phyloP scores from a whole-genome alignment of 768 basidiomycete species.

The Lactarius trivialis region DNA sequence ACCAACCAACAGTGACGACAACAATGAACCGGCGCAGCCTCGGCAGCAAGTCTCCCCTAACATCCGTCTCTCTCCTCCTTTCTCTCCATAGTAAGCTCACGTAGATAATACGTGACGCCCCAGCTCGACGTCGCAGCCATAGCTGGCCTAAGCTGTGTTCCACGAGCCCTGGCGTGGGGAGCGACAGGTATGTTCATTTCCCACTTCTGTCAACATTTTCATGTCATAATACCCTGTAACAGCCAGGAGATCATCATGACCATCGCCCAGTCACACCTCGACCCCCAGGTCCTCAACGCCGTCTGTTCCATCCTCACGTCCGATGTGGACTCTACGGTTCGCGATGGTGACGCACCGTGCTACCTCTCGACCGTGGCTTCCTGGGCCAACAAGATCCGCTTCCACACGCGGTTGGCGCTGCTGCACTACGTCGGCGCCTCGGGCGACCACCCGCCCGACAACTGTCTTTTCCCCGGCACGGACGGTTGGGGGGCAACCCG shows the following conservation, averaged over 20 bases:
- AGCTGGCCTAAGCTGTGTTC: background rate
- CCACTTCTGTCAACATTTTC: background rate
- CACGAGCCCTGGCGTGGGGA: conserved; percentile 12
- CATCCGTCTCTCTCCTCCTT: background rate
- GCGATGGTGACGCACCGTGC: conserved; percentile 42
- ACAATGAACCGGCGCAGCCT: conserved; percentile 16
- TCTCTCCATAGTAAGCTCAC: background rate
- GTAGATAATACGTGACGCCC: conserved; percentile 13
- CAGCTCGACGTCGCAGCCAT: conserved; percentile 5
- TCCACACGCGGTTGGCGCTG: conserved; percentile 49
- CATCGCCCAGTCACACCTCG: conserved; percentile 87
- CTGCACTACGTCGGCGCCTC: conserved; percentile 71
- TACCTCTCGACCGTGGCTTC: conserved; percentile 77
- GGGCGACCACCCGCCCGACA: conserved; percentile 70
- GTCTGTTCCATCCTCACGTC: conserved; percentile 67
- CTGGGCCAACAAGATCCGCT: conserved; percentile 79
- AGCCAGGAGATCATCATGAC: conserved; percentile 92
- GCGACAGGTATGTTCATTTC: background rate
- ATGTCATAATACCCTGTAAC: background rate
- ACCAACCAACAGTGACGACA: background rate
- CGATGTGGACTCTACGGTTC: conserved; percentile 26
- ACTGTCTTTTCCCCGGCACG: conserved; percentile 71
- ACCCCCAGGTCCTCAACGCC: conserved; percentile 58
- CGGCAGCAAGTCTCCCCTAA: conserved; percentile 13
- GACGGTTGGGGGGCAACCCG: conserved; percentile 60